Percentiles rank a stretch among this genome's conserved stretches.
Evolutionary conservation across 352 stramenopile species (phyloP).

Genomic region (Phytophthora macrochlamydospora): DNA sequence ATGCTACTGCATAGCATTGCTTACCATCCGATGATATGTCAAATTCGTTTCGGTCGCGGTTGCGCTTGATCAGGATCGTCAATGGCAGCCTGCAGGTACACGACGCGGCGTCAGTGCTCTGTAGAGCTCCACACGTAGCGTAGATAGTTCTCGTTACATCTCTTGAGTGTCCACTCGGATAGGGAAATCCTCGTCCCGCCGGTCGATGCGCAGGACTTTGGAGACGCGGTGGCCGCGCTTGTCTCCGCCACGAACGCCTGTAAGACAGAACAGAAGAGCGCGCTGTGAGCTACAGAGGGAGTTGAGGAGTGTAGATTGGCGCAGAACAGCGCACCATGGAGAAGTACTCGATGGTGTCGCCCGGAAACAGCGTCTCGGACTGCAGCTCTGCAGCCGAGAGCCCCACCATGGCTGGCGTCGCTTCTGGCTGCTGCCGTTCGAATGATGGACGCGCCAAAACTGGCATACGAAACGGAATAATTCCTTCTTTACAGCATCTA

Average conservation of each 20-base stretch:
- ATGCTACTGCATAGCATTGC: neutral
- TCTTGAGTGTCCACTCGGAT: conserved; percentile 55
- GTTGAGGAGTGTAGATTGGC: neutral
- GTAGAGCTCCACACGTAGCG: too few relatives aligned
- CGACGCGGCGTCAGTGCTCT: too few relatives aligned
- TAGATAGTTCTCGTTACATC: conserved; percentile 24
- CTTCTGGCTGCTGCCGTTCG: neutral
- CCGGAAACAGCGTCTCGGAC: conserved; percentile 63
- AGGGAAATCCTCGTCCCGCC: conserved; percentile 40
- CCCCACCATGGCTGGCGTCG: conserved; percentile 27
- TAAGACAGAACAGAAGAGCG: neutral
- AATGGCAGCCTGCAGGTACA: conserved; percentile 47
- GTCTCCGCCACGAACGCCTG: conserved; percentile 59
- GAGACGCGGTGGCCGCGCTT: conserved; percentile 44
- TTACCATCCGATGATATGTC: conserved; percentile 50
- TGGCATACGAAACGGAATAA: neutral
- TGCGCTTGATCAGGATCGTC: conserved; percentile 76
- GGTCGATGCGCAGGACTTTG: conserved; percentile 45
- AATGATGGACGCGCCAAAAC: neutral
- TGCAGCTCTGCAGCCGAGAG: conserved; percentile 64
- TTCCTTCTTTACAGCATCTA: too few relatives aligned
- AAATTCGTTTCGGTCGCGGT: conserved; percentile 57
- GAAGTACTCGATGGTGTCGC: conserved; percentile 83
- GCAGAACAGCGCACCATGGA: conserved; percentile 48
- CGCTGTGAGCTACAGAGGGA: conserved; percentile 13